A percentile compares a stretch with the other conserved stretches of the same genome.
Conservation (phyloP, 305 asterid species). For the Fraxinus sp. region DNA sequence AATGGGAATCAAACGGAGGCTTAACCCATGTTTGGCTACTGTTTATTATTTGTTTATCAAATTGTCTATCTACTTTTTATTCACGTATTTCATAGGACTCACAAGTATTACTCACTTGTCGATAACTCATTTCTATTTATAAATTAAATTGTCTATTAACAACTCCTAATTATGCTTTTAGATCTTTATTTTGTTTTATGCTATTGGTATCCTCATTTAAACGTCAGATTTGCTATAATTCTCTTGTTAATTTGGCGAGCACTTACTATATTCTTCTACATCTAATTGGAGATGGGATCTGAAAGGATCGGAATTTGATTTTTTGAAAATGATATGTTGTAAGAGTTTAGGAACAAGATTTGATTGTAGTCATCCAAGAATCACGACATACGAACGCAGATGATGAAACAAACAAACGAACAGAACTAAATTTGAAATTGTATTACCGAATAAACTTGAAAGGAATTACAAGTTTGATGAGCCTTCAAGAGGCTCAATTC, state of each 20-base stretch:
- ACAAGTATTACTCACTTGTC: too few species aligned
- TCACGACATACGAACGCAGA: neutral
- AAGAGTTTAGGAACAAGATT: neutral
- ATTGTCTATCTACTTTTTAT: too few species aligned
- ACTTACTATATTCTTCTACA: neutral
- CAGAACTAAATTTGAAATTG: neutral
- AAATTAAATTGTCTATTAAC: too few species aligned
- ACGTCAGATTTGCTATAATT: neutral
- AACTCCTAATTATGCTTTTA: neutral
- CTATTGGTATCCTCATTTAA: neutral
- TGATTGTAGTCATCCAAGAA: neutral
- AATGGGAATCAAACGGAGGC: too few species aligned
- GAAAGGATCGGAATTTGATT: neutral
- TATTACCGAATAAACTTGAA: neutral
- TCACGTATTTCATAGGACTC: neutral
- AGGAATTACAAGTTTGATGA: neutral
- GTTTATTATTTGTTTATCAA: neutral
- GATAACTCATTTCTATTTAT: neutral
- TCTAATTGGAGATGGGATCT: neutral
- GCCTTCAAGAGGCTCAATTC: neutral
- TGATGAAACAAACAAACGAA: neutral
- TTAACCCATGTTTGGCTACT: neutral
- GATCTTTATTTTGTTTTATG: neutral
- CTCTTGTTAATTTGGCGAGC: neutral
- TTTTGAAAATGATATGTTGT: neutral